Percentiles rank a stretch among this genome's conserved stretches.
phyloP scores from a whole-genome alignment of 768 basidiomycete genomes.

The Chalciporus pseudorubinellus region DNA sequence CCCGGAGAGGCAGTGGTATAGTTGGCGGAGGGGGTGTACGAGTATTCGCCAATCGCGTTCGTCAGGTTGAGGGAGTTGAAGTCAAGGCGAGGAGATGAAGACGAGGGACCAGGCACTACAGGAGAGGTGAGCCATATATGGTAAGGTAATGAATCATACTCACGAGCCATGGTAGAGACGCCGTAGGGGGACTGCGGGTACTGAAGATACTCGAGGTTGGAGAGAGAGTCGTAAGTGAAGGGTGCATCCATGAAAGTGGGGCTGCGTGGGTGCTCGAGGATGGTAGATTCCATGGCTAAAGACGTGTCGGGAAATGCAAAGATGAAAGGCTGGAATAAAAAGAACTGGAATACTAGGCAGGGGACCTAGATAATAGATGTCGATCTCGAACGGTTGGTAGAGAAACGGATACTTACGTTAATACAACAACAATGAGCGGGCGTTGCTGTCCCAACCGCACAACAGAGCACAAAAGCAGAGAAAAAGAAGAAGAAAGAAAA shows the following conservation, averaged over 20 bases:
- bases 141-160: slow-evolving; percentile 29
- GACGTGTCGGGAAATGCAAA: slow-evolving; percentile 33
- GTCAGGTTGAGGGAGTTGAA: slow-evolving; percentile 62
- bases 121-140: slow-evolving; percentile 10
- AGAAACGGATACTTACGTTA: slow-evolving; percentile 29
- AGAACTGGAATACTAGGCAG: slow-evolving; percentile 34
- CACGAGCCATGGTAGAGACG: slow-evolving; percentile 59
- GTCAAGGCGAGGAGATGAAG: slow-evolving; percentile 58
- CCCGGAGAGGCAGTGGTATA: slow-evolving; percentile 52
- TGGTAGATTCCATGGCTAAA: slow-evolving; percentile 44
- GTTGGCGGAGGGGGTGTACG: slow-evolving; percentile 51
- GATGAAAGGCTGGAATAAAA: slow-evolving; percentile 34
- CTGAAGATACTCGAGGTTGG: slow-evolving; percentile 60
- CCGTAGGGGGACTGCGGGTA: slow-evolving; percentile 66
- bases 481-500: slow-evolving; percentile 24
- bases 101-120: slow-evolving; percentile 50
- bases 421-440: slow-evolving; percentile 28
- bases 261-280: slow-evolving; percentile 51
- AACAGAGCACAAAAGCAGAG: slow-evolving; percentile 32
- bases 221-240: slow-evolving; percentile 45
- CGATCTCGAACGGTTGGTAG: neutral
- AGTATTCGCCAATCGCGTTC: slow-evolving; percentile 55
- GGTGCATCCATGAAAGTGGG: slow-evolving; percentile 50
- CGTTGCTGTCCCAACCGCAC: slow-evolving; percentile 33
- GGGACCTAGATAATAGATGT: slow-evolving; percentile 20